Base-by-base conservation (phyloP, 768 basidiomycete genomes). In the Cantharellus anzutake region DNA sequence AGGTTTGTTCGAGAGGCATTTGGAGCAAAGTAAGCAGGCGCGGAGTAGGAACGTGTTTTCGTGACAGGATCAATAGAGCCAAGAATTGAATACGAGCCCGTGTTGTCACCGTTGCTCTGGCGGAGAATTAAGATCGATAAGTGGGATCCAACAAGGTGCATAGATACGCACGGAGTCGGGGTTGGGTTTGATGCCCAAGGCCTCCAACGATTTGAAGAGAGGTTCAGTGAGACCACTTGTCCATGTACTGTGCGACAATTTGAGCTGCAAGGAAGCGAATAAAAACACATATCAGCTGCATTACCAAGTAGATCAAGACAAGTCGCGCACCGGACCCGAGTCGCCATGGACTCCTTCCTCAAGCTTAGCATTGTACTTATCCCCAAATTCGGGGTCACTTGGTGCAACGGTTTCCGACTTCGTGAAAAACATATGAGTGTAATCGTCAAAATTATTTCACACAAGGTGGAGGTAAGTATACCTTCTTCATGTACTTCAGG, bases 1-100 rank as follows among this genome's bases (percentile, higher is more conserved):
- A 74, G 67, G 64, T 75, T 74, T 34, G 64, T 38, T 38, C 71
- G 62, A 50, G 68, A 67, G 2, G 70, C 20, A 51, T 61, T 64
- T 16, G 59, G 55, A 14, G 41, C 50, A 42, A 59, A 65, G 59
- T 64, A 64, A 3, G 52, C 61, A 2, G 53, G 16, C 2, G 62
- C 61, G 29, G 61, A 56, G 41, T 53, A 61, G 52, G 29, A 48
- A 34, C 61, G 4, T 11, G n/a, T 41, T 3, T 40, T 16, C 14
- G 51, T 62, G 2, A n/a, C 4, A n/a, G 61, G 61, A 41, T 62
- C 61, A 5, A 62, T 57, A 11, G 61, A 62, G 14, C 51, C 57
- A 7, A 58, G 37, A 14, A 62, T 41, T 7, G 61, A 59, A 51
- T 53, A 62, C 3, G 58, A 62, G 34, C 61, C 61, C 3, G 58